These are phyloP conservation scores for Chlamydomonas sp. DNA, from an alignment of 139 green algal genomes.

Conservation along the genomic window DNA sequence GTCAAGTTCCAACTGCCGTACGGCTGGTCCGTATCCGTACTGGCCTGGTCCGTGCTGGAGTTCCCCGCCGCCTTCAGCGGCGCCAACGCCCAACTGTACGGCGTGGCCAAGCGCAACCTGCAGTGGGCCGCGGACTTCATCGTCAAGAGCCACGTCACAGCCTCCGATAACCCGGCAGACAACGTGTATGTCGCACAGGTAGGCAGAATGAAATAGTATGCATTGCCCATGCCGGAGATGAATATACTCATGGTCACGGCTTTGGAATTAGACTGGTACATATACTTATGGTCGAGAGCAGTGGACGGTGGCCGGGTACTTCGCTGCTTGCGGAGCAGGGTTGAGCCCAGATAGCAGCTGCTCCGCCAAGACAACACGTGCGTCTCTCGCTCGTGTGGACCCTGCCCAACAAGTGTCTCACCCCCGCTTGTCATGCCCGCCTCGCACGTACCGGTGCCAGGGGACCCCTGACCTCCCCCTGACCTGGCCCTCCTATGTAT, in stretches of 20 bases:
- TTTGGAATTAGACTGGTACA: too few relatives aligned
- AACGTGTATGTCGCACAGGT: slow-evolving; percentile 67
- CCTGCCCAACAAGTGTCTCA: too few relatives aligned
- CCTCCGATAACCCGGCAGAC: slow-evolving; percentile 22
- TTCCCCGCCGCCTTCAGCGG: slow-evolving; percentile 33
- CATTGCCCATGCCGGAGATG: not conserved
- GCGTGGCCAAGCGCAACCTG: slow-evolving; percentile 29
- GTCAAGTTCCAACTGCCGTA: slow-evolving; percentile 39
- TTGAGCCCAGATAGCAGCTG: too few relatives aligned
- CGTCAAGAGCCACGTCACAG: slow-evolving; percentile 54
- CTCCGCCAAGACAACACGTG: too few relatives aligned
- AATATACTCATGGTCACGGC: too few relatives aligned
- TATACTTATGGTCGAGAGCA: too few relatives aligned
- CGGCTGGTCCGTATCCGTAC: slow-evolving; percentile 30
- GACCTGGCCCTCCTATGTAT: not conserved
- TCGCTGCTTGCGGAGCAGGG: too few relatives aligned
- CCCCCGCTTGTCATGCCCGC: too few relatives aligned
- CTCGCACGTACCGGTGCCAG: too few relatives aligned
- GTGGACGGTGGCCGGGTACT: too few relatives aligned
- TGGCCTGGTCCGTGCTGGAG: slow-evolving; percentile 36
- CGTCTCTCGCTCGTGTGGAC: too few relatives aligned
- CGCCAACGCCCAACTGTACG: not conserved
- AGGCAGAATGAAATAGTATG: not conserved
- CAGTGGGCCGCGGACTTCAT: slow-evolving; percentile 66
- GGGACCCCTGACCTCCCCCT: not conserved